Conservation (phyloP, 352 stramenopile genomes). For the Phytopythium helicoides region DNA sequence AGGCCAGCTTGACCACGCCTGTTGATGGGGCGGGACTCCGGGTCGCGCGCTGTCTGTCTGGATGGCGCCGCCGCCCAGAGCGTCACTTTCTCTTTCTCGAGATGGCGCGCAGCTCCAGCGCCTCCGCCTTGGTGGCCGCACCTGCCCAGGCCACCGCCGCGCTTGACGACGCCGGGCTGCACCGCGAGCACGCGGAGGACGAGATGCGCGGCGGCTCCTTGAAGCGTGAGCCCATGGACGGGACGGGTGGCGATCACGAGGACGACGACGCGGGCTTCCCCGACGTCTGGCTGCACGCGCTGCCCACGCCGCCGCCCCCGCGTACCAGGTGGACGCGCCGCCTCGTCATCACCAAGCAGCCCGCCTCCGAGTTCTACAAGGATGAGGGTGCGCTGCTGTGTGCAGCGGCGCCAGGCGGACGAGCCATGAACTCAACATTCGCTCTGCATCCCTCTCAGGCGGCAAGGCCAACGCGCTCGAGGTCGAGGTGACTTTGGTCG, state of each 20-base stretch:
- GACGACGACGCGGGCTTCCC: neutral
- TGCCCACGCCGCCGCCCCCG: slow-evolving; percentile 23
- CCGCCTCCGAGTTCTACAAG: slow-evolving; percentile 85
- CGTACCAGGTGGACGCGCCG: slow-evolving; percentile 60
- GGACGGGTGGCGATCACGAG: neutral
- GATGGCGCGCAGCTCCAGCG: neutral
- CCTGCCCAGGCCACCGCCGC: neutral
- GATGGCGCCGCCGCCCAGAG: neutral
- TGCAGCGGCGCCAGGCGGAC: neutral
- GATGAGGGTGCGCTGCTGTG: slow-evolving; percentile 53
- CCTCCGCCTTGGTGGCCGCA: neutral
- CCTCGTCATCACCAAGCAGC: slow-evolving; percentile 85
- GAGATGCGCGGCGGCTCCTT: neutral
- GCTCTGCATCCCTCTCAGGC: slow-evolving; percentile 17
- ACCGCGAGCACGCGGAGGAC: neutral
- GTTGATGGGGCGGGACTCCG: slow-evolving; percentile 1
- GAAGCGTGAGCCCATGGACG: neutral
- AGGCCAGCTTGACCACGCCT: neutral
- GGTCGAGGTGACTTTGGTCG: slow-evolving; percentile 76
- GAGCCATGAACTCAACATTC: neutral
- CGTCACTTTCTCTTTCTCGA: slow-evolving; percentile 2
- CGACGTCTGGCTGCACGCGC: slow-evolving; percentile 3
- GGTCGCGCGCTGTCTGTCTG: slow-evolving; percentile 1
- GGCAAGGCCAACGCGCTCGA: slow-evolving; percentile 80
- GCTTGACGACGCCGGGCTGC: neutral